Base-by-base conservation (phyloP, 2,329 filamentous ascomycete genomes). In the Aquanectria penicillioides region DNA sequence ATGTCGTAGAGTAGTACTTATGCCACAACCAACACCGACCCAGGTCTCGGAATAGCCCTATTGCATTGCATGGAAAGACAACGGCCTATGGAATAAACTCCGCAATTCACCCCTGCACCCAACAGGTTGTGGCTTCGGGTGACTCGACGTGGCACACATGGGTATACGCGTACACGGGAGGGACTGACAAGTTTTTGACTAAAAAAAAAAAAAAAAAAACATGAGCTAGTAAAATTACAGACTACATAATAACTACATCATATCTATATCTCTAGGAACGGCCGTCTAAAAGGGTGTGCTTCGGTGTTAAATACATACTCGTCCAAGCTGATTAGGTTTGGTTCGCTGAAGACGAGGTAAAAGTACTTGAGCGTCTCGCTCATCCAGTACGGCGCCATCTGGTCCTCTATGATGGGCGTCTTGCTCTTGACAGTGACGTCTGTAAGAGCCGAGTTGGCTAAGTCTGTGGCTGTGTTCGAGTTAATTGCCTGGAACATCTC, bases 351-450 rank as follows among this genome's bases (percentile, higher is more conserved):
- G 10, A 63, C 47, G 26, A 69, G 62, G 10, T 71, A 72, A 48
- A 67, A 70, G 29, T 70, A 73, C 60, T 72, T 72, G 5, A 72
- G 52, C 18, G 70, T 72, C 66, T 72, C 70, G 12, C 70, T 70
- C 68, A 72, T 64, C 65, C 56, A 57, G 33, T 55, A 63, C 8
- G 71, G 72, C 75, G 91, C 86, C 86, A 89, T 89, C n/a, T 83
- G 83, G 67, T 92, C 88, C 29, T 77, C 73, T 57, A 77, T 74
- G 37, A 78, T 61, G 1, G 74, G 70, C 46, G 70, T 64, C 15
- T 73, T 72, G 1, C 57, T 63, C 13, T 66, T 55, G 5, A 67
- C 63, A 1, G 68, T 68, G 5, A 78, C 77, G 40, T 83, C 78
- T 48, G 72, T 62, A 5, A 86, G 78, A 3, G 82, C 78, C n/a